phyloP scores from a whole-genome alignment of 495 filamentous ascomycete species.

The Symbiotaphrina buchneri region DNA sequence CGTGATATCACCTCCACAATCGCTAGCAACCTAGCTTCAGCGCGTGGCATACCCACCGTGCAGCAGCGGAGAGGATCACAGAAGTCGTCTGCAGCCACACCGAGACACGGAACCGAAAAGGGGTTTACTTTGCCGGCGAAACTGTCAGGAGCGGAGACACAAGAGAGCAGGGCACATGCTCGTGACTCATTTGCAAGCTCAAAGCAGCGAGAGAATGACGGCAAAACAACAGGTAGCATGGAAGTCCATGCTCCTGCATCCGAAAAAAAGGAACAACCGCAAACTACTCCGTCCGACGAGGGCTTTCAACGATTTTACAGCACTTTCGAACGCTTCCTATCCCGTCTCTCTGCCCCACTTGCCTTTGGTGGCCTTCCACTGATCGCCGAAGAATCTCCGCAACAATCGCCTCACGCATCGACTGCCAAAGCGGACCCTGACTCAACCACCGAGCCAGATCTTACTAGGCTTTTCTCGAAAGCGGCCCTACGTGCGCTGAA shows the following conservation, averaged over 20 bases:
- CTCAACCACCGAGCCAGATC: constrained; percentile 40
- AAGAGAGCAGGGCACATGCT: too few relatives aligned
- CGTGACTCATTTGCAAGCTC: too few relatives aligned
- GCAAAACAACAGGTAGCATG: background rate
- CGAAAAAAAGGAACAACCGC: constrained; percentile 6
- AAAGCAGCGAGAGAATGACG: too few relatives aligned
- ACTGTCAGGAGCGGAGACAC: too few relatives aligned
- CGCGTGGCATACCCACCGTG: constrained; percentile 60
- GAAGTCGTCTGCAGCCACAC: too few relatives aligned
- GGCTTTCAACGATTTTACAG: constrained; percentile 77
- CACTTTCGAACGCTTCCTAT: constrained; percentile 66
- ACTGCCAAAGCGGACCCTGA: constrained; percentile 17
- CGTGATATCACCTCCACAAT: constrained; percentile 65
- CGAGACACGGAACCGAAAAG: too few relatives aligned
- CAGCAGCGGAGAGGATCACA: constrained; percentile 34
- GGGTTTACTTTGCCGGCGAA: constrained; percentile 18
- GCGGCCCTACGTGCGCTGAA: constrained; percentile 52
- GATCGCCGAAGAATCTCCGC: constrained; percentile 23
- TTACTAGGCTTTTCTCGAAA: constrained; percentile 52
- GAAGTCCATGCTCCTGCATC: background rate
- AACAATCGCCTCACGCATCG: constrained; percentile 13
- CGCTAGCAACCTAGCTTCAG: constrained; percentile 75
- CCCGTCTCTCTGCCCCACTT: constrained; percentile 64
- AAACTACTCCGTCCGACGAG: constrained; percentile 36
- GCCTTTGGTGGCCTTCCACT: constrained; percentile 84